Conservation (phyloP, 2,329 filamentous ascomycete genomes). For the Metarhizium sp. region DNA sequence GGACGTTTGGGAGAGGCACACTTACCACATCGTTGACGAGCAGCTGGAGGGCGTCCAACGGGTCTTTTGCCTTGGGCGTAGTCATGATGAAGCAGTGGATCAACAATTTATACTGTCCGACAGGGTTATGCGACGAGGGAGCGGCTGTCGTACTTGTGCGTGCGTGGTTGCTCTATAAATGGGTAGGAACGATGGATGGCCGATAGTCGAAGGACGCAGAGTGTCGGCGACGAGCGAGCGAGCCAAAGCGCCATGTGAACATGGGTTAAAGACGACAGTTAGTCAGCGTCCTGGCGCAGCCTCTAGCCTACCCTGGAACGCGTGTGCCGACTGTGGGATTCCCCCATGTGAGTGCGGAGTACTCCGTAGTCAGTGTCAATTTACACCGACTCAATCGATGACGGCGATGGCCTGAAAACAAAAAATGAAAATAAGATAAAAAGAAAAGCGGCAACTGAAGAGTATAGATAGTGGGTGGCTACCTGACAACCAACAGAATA, state of each 20-base stretch:
- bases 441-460: too few relatives aligned
- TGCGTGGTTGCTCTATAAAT: background rate
- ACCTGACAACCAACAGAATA: too few relatives aligned
- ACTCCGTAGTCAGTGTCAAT: too few relatives aligned
- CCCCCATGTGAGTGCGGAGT: too few relatives aligned
- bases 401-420: too few relatives aligned
- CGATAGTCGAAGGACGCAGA: background rate
- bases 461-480: too few relatives aligned
- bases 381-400: too few relatives aligned
- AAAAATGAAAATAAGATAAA: too few relatives aligned
- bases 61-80: slow-evolving; percentile 23
- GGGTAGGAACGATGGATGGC: background rate
- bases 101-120: background rate
- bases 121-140: background rate
- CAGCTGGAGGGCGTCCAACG: slow-evolving; percentile 39
- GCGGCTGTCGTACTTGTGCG: background rate
- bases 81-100: slow-evolving; percentile 8
- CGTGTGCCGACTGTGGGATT: too few relatives aligned
- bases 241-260: background rate
- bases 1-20: slow-evolving; percentile 3
- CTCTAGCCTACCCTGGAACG: too few relatives aligned
- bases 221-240: background rate
- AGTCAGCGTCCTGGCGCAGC: too few relatives aligned
- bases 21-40: slow-evolving; percentile 48
- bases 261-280: too few relatives aligned